Percentiles rank a stretch among this genome's conserved stretches.
phyloP scores from a whole-genome alignment of 352 stramenopile species.

The Phytophthora macrochlamydospora region DNA sequence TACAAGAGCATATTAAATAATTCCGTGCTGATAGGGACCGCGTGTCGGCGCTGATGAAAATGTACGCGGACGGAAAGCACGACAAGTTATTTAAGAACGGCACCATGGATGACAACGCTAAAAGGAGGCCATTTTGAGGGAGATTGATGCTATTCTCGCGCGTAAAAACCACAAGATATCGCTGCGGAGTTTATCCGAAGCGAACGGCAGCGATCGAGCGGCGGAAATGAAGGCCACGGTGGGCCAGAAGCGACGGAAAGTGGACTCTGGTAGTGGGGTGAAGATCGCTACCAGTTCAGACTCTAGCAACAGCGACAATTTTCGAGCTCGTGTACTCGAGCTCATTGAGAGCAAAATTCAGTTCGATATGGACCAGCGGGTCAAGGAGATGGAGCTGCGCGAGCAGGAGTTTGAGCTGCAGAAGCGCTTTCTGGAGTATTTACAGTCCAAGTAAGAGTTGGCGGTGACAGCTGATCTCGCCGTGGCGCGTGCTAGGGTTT shows the following conservation, averaged over 20 bases:
- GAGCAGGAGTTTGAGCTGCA: conserved; percentile 85
- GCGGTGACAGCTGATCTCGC: neutral
- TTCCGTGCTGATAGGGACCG: conserved; percentile 50
- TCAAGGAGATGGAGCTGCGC: conserved; percentile 76
- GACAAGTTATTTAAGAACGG: conserved; percentile 88
- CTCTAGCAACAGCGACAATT: conserved; percentile 44
- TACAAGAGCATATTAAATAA: conserved; percentile 10
- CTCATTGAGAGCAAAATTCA: conserved; percentile 85
- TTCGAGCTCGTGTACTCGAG: conserved; percentile 65
- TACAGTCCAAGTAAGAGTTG: conserved; percentile 68
- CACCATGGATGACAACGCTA: conserved; percentile 66
- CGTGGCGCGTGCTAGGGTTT: neutral
- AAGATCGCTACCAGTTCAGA: conserved; percentile 6
- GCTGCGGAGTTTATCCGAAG: conserved; percentile 21
- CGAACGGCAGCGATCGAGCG: conserved; percentile 19
- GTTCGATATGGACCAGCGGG: conserved; percentile 83
- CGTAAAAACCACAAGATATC: conserved; percentile 56
- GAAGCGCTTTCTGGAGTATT: conserved; percentile 82
- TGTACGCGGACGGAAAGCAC: conserved; percentile 79
- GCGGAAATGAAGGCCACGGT: neutral
- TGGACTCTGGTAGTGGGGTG: conserved; percentile 12
- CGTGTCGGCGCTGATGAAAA: conserved; percentile 77
- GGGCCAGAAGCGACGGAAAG: conserved; percentile 32
- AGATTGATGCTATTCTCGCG: conserved; percentile 58
- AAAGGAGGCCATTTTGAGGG: conserved; percentile 70